Evolutionary conservation across 1,284 basidiomycete species (phyloP).

Genomic region (Tetrapyrgos nigripes): DNA sequence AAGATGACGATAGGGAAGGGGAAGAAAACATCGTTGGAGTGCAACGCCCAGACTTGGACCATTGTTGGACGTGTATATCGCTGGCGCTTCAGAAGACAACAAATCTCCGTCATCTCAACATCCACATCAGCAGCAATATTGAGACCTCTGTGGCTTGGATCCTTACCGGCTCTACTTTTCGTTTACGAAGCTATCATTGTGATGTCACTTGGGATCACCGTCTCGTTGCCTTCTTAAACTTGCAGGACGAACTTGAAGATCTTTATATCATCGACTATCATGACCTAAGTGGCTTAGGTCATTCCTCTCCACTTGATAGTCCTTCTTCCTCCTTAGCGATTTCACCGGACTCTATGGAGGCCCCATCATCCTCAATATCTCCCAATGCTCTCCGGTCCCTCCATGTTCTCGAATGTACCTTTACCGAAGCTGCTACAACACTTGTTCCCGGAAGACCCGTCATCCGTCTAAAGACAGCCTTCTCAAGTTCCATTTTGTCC

Average conservation of each 20-base stretch:
- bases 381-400: constrained; percentile 51
- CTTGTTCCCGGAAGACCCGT: constrained; percentile 64
- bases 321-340: constrained; percentile 12
- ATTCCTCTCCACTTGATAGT: constrained; percentile 19
- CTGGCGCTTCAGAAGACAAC: constrained; percentile 50
- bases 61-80: constrained; percentile 58
- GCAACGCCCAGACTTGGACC: no score
- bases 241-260: constrained; percentile 56
- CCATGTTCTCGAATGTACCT: constrained; percentile 66
- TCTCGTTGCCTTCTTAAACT: constrained; percentile 60
- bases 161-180: constrained; percentile 53
- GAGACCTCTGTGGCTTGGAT: constrained; percentile 58
- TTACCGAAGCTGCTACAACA: constrained; percentile 62
- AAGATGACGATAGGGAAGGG: neutral
- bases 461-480: constrained; percentile 69
- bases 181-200: constrained; percentile 63
- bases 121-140: constrained; percentile 50
- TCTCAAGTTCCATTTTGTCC: constrained; percentile 53
- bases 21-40: no score
- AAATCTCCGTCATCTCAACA: constrained; percentile 56
- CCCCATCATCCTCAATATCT: constrained; percentile 35
- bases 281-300: constrained; percentile 27
- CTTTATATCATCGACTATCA: constrained; percentile 66
- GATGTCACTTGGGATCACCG: constrained; percentile 67
- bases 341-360: no score